Percentiles rank a stretch among this genome's conserved stretches.
Conservation (phyloP, 257 asterid species). For the Solanum chiquidenum region DNA sequence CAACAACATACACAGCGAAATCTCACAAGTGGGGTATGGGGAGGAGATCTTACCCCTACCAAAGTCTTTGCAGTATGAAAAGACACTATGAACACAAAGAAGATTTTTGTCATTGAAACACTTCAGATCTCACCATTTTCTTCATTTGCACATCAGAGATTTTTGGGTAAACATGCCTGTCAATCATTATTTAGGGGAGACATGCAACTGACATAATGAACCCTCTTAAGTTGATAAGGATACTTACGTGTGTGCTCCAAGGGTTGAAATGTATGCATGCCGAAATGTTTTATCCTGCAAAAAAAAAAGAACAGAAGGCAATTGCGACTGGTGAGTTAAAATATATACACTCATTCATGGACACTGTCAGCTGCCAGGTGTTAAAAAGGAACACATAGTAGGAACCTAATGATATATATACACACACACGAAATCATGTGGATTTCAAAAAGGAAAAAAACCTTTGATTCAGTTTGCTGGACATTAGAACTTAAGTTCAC, state of each 20-base stretch:
- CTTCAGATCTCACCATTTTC: not conserved
- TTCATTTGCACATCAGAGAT: not conserved
- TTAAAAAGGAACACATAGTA: not conserved
- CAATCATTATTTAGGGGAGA: not conserved
- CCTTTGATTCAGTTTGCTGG: not conserved
- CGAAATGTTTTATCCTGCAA: slow-evolving; percentile 95
- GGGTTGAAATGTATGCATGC: slow-evolving; percentile 83
- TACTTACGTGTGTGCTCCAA: slow-evolving; percentile 90
- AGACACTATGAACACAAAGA: not conserved
- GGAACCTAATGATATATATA: not conserved
- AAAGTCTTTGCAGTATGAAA: not conserved
- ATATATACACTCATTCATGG: not conserved
- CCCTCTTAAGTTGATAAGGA: not conserved
- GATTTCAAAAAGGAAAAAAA: not conserved
- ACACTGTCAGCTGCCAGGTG: not conserved
- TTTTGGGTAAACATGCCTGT: not conserved
- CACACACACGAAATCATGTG: not conserved
- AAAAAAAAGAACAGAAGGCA: not conserved
- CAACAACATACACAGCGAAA: not conserved
- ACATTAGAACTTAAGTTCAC: not conserved
- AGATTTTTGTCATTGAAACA: not conserved
- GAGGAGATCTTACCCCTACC: not conserved
- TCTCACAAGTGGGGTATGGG: not conserved
- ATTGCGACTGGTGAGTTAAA: not conserved
- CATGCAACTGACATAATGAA: not conserved